phyloP scores from a whole-genome alignment of 2,329 filamentous ascomycete genomes.

The Remersonia thermophila region DNA sequence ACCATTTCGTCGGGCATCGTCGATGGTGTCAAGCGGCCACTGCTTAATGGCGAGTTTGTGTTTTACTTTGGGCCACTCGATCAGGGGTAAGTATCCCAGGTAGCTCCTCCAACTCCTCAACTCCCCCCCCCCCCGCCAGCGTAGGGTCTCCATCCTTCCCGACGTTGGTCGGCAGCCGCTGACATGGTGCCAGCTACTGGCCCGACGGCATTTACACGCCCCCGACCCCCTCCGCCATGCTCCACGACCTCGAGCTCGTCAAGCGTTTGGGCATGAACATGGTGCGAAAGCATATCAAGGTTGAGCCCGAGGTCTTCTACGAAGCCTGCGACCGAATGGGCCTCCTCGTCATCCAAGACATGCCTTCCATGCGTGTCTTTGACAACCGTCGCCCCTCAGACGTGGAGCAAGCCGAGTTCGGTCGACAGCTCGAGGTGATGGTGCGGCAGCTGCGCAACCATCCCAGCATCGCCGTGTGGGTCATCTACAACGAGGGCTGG shows the following conservation, averaged over 20 bases:
- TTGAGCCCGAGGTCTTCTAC: slow-evolving; percentile 56
- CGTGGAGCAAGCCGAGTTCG: slow-evolving; percentile 50
- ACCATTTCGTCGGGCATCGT: slow-evolving; percentile 46
- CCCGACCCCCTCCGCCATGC: slow-evolving; percentile 54
- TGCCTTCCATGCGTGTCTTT: slow-evolving; percentile 44
- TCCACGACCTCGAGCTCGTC: slow-evolving; percentile 50
- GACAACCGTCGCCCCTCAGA: slow-evolving; percentile 26
- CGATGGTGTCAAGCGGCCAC: slow-evolving; percentile 45
- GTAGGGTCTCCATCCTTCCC: no score
- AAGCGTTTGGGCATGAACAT: slow-evolving; percentile 59
- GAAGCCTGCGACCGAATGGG: slow-evolving; percentile 54
- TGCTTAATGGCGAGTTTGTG: slow-evolving; percentile 56
- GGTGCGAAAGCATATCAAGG: slow-evolving; percentile 60
- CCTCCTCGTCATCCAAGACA: slow-evolving; percentile 57
- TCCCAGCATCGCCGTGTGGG: slow-evolving; percentile 52
- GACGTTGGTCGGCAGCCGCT: no score
- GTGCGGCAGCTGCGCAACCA: slow-evolving; percentile 52
- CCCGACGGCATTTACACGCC: slow-evolving; percentile 56
- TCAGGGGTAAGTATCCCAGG: no score
- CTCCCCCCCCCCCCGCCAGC: no score
- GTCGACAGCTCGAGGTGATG: slow-evolving; percentile 48
- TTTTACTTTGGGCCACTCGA: slow-evolving; percentile 59
- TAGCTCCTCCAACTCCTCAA: no score
- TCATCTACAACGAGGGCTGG: slow-evolving; percentile 65
- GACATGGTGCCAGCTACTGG: slow-evolving; percentile 36